A percentile compares a stretch with the other conserved stretches of the same genome.
Evolutionary conservation across 1,284 basidiomycete genomes (phyloP).

Genomic region (Ustilago curta): DNA sequence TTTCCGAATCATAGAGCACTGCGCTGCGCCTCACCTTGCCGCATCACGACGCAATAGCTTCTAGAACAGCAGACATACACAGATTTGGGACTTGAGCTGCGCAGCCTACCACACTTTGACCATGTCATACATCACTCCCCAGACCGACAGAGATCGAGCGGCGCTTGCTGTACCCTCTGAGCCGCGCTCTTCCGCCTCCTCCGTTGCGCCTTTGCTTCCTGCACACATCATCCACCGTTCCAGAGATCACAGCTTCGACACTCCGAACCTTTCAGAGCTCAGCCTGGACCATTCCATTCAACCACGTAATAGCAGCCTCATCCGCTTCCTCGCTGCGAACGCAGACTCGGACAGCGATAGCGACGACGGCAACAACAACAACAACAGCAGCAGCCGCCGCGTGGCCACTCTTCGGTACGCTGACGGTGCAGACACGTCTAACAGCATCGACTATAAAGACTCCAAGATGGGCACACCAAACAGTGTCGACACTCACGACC

Average conservation of each 20-base stretch:
- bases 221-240: conserved; percentile 9
- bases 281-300: conserved; percentile 16
- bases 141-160: conserved; percentile 2
- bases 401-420: conserved; percentile 6
- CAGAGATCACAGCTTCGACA: conserved; percentile 22
- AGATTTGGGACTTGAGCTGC: neutral
- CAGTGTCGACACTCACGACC: conserved; percentile 23
- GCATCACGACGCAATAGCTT: neutral
- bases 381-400: conserved; percentile 4
- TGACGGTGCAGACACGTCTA: neutral
- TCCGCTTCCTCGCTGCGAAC: conserved; percentile 7
- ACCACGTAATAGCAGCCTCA: conserved; percentile 29
- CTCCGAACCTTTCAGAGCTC: conserved; percentile 6
- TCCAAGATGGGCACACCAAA: neutral
- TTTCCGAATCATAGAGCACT: neutral
- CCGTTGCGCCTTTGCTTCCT: conserved; percentile 23
- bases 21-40: neutral
- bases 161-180: conserved; percentile 11
- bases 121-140: conserved; percentile 3
- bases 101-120: conserved; percentile 5
- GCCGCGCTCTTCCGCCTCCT: conserved; percentile 23
- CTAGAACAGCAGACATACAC: neutral
- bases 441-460: conserved; percentile 5
- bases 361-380: conserved; percentile 8
- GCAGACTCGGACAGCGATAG: conserved; percentile 10